Conservation (phyloP, 148 eudicot genomes). For the Gaultheria prostrata region DNA sequence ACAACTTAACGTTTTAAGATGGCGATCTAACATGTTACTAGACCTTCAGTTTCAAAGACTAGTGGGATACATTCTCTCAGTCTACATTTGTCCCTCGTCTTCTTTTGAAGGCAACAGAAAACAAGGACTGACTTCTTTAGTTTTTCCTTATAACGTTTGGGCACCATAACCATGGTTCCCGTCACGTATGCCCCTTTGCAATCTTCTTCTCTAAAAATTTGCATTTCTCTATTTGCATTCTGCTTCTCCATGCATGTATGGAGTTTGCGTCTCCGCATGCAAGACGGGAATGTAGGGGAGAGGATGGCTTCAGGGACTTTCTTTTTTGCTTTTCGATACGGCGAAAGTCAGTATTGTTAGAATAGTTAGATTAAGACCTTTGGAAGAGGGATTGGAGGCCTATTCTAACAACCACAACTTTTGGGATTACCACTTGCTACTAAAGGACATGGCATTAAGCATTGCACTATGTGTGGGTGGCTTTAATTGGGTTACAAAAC, state of each 20-base stretch:
- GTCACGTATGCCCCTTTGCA: neutral
- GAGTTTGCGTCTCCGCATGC: neutral
- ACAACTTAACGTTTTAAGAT: neutral
- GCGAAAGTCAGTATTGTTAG: too few relatives aligned
- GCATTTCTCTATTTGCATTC: neutral
- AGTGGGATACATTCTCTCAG: neutral
- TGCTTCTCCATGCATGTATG: neutral
- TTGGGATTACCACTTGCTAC: neutral
- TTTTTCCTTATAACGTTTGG: too few relatives aligned
- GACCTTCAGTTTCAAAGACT: too few relatives aligned
- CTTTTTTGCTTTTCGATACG: too few relatives aligned
- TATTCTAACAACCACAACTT: neutral
- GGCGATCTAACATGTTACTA: too few relatives aligned
- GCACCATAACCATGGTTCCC: too few relatives aligned
- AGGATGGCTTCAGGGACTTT: neutral
- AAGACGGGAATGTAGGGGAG: neutral
- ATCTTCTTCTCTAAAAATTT: neutral
- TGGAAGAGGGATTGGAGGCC: too few relatives aligned
- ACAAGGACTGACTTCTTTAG: too few relatives aligned
- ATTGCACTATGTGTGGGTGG: neutral
- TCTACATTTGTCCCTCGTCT: neutral
- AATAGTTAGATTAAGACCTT: too few relatives aligned
- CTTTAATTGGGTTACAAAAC: neutral
- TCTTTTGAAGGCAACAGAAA: too few relatives aligned
- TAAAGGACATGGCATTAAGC: slow-evolving; percentile 9